Percentiles rank a stretch among this genome's conserved stretches.
Conservation (phyloP, 345 rosid species). For the Citrus inodora region DNA sequence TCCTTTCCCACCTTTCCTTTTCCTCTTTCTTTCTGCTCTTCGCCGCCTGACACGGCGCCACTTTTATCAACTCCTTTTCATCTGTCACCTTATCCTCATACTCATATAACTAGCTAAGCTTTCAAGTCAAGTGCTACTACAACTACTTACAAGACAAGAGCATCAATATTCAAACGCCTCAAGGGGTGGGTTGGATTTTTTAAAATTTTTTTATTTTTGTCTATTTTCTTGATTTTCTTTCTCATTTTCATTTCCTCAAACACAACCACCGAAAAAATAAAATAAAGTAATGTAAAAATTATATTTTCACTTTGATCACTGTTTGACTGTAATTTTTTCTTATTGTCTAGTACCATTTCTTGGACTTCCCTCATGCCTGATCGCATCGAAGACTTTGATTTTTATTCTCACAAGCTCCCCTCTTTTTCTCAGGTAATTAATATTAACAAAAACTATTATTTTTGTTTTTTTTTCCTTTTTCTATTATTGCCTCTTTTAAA, state of each 20-base stretch:
- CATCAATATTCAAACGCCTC: too few species aligned
- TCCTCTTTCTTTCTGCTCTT: slow-evolving; percentile 1
- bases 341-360: neutral
- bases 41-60: neutral
- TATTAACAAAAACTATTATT: neutral
- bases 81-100: neutral
- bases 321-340: neutral
- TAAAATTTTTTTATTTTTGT: too few species aligned
- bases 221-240: neutral
- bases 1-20: neutral
- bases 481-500: neutral
- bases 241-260: neutral
- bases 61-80: neutral
- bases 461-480: neutral
- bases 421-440: slow-evolving; percentile 50
- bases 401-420: slow-evolving; percentile 42
- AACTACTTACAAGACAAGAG: neutral
- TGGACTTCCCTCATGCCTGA: slow-evolving; percentile 41
- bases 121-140: too few species aligned
- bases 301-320: neutral
- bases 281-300: too few species aligned
- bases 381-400: slow-evolving; percentile 35
- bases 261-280: too few species aligned
- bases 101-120: neutral
- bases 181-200: neutral